These are phyloP conservation scores for Prunus mira DNA, from an alignment of 306 rosid genomes.

Conservation along the genomic window DNA sequence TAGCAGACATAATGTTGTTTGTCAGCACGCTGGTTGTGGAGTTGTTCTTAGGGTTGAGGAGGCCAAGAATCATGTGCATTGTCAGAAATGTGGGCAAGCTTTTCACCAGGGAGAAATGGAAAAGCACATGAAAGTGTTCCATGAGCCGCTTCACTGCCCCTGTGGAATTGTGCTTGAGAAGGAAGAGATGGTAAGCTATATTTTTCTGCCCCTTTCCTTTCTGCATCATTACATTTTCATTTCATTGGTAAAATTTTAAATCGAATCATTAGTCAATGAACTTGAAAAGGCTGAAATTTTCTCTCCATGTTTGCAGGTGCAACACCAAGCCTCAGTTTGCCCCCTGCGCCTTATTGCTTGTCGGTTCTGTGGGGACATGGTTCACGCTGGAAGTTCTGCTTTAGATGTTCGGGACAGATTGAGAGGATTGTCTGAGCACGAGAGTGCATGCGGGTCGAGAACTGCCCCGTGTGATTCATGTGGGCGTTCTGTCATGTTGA, in stretches of 20 bases:
- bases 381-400: conserved; percentile 84
- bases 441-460: conserved; percentile 90
- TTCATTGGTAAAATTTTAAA: background rate
- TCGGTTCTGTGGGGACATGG: conserved; percentile 97
- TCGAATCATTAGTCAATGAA: background rate
- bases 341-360: conserved; percentile 76
- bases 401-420: conserved; percentile 71
- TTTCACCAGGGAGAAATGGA: conserved; percentile 81
- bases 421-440: conserved; percentile 91
- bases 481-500: conserved; percentile 95
- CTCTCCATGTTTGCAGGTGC: conserved; percentile 49
- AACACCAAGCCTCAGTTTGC: conserved; percentile 73
- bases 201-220: background rate
- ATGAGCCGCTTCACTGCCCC: conserved; percentile 79
- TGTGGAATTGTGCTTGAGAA: conserved; percentile 87
- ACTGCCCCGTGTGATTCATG: conserved; percentile 96
- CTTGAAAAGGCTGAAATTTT: background rate
- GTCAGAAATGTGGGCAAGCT: conserved; percentile 80
- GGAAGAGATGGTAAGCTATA: conserved; percentile 74
- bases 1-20: conserved; percentile 73
- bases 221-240: background rate
- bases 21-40: conserved; percentile 71
- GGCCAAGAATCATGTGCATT: conserved; percentile 80
- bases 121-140: conserved; percentile 89
- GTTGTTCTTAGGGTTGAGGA: conserved; percentile 90